A percentile compares a stretch with the other conserved stretches of the same genome.
These are phyloP conservation scores for Tritrichomonas musculus DNA, from an alignment of 208 protist species.

Conservation along the genomic window DNA sequence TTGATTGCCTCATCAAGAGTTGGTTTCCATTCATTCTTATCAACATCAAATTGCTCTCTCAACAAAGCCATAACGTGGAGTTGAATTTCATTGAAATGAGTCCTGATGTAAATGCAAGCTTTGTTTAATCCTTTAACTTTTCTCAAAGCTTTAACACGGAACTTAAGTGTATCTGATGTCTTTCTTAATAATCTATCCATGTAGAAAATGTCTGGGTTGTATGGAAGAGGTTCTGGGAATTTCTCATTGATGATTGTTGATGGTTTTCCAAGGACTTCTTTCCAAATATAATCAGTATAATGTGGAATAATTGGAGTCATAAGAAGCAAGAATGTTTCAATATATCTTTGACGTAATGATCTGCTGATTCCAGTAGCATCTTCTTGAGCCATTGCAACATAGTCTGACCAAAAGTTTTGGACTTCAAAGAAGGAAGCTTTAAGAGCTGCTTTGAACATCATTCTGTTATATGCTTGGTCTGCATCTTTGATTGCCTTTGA, in stretches of 20 bases:
- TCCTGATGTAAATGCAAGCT: not conserved
- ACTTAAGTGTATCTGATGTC: not conserved
- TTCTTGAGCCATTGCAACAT: conserved; percentile 60
- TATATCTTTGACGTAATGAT: conserved; percentile 57
- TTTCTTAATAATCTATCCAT: not conserved
- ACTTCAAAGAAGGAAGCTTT: conserved; percentile 85
- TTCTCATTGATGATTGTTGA: conserved; percentile 43
- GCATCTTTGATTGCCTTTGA: conserved; percentile 71
- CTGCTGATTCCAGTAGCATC: not conserved
- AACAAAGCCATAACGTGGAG: not conserved
- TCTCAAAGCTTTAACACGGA: not conserved
- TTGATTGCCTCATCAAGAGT: not conserved
- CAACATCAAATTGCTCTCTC: not conserved
- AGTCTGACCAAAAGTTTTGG: conserved; percentile 69
- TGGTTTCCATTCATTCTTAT: not conserved
- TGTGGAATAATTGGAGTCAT: conserved; percentile 90
- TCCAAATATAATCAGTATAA: conserved; percentile 86
- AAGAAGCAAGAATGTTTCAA: conserved; percentile 77
- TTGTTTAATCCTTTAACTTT: not conserved
- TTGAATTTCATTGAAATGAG: not conserved
- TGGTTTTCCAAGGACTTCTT: conserved; percentile 56
- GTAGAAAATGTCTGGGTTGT: not conserved
- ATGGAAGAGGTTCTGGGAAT: not conserved
- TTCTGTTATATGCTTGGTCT: conserved; percentile 71
- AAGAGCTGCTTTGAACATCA: conserved; percentile 86